Base-by-base conservation (phyloP, 768 basidiomycete genomes). In the Xerocomus spinulosus region DNA sequence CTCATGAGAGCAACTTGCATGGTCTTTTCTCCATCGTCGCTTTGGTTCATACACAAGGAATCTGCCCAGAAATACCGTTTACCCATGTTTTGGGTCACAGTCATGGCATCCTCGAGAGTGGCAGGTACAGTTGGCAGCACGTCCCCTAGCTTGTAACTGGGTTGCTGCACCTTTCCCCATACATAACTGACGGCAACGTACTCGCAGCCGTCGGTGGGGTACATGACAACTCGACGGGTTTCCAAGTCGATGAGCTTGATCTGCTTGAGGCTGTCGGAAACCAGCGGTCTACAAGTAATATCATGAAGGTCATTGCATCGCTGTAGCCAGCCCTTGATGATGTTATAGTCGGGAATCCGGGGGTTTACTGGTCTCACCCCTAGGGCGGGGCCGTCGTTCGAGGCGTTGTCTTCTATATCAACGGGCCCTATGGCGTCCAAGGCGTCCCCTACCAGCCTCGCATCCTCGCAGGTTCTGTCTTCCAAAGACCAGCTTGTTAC, bases 61-160 rank as follows among this genome's bases (percentile, higher is more conserved):
- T 61, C 52, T 0, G 34, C 50, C 57, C 57, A 62, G 28, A 52
- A 47, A 42, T 49, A 60, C 14, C 18, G 46, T 23, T 58, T 53
- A 1, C 54, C 52, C 10, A 59, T 50, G 9, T 24, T 23, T 9
- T 44, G 57, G 2, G 41, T 44, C 14, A 60, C 51, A 5, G 37
- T 33, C 34, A 61, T 53, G 3, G 53, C 51, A 28, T 61, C 53
- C 15, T 53, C 51, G 9, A 61, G 46, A 3, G 59, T 61, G 4
- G 42, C 38, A n/a, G 51, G 56, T 38, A 58, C 38, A 9, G 29
- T 33, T 0, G 56, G 49, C 2, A 58, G 29, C 13, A 46, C 7
- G 10, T 50, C 48, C 18, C 59, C 46, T 5, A 51, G 48, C 21
- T 44, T 49, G 45, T 30, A 51, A 24, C 40, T 42, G 2, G 32